phyloP scores from a whole-genome alignment of 2,329 filamentous ascomycete species.

The Aspergillus tanneri region DNA sequence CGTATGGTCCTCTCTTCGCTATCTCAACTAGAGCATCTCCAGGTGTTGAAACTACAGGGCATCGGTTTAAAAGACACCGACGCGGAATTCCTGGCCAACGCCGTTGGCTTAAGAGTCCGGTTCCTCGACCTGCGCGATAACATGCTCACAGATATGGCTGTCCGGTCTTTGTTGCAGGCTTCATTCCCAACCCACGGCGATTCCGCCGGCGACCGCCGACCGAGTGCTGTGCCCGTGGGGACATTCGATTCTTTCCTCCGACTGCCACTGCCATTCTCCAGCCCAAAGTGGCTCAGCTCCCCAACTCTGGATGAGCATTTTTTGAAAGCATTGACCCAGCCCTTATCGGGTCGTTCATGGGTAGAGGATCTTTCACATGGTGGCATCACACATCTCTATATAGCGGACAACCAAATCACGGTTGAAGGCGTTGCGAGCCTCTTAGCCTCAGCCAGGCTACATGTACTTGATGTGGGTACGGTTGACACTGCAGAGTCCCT shows the following conservation, averaged over 20 bases:
- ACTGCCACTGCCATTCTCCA: slow-evolving; percentile 3
- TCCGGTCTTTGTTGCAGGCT: slow-evolving; percentile 52
- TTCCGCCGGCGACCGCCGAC: not conserved
- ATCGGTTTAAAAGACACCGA: slow-evolving; percentile 56
- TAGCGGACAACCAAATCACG: slow-evolving; percentile 56
- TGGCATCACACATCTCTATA: slow-evolving; percentile 61
- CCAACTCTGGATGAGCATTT: slow-evolving; percentile 49
- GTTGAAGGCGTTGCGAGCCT: slow-evolving; percentile 57
- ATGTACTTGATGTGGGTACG: slow-evolving; percentile 57
- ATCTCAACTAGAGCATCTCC: slow-evolving; percentile 49
- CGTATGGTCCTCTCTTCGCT: slow-evolving; percentile 50
- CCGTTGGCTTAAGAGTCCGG: slow-evolving; percentile 54
- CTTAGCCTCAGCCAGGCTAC: slow-evolving; percentile 51
- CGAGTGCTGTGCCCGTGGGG: slow-evolving; percentile 2
- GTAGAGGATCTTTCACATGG: slow-evolving; percentile 56
- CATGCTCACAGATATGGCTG: slow-evolving; percentile 55
- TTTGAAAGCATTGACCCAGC: slow-evolving; percentile 48
- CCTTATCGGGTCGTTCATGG: slow-evolving; percentile 53
- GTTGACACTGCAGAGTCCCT: slow-evolving; percentile 40
- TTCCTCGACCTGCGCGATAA: slow-evolving; percentile 60
- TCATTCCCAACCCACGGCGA: slow-evolving; percentile 44
- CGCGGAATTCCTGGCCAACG: slow-evolving; percentile 51
- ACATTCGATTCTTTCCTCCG: not conserved
- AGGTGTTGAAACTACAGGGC: slow-evolving; percentile 57
- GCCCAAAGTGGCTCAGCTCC: slow-evolving; percentile 27